Evolutionary conservation across 1,139 yeast genomes (phyloP).

Genomic region (Kodamaea derodonti): DNA sequence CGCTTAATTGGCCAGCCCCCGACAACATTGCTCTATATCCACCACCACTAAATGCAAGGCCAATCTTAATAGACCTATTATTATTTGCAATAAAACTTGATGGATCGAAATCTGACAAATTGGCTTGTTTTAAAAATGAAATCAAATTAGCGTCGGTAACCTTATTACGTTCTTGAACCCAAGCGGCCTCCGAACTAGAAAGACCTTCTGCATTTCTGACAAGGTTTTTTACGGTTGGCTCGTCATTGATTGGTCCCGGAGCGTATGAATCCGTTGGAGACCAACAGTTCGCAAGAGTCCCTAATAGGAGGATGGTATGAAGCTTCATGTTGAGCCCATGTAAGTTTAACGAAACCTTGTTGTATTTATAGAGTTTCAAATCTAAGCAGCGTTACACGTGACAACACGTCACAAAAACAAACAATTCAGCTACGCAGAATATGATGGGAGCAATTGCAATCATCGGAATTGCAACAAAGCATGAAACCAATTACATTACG

Average conservation of each 20-base stretch:
- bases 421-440: too few species aligned
- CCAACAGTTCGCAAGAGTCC: constrained; percentile 9
- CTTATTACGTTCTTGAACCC: constrained; percentile 18
- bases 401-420: too few species aligned
- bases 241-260: constrained; percentile 17
- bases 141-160: constrained; percentile 18
- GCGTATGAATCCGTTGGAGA: constrained; percentile 24
- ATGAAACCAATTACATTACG: too few species aligned
- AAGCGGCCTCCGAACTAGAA: constrained; percentile 15
- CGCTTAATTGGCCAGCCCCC: constrained; percentile 26
- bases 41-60: constrained; percentile 25
- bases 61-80: constrained; percentile 18
- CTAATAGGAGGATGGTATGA: not conserved
- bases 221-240: constrained; percentile 15
- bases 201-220: constrained; percentile 16
- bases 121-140: constrained; percentile 16
- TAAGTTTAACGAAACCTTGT: too few species aligned
- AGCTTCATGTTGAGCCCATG: not conserved
- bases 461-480: too few species aligned
- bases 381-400: too few species aligned
- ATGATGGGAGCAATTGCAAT: too few species aligned
- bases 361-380: too few species aligned
- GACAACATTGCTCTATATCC: constrained; percentile 26
- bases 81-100: constrained; percentile 16
- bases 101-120: constrained; percentile 20